Base-by-base conservation (phyloP, 331 rosid species). In the Rhamnella rubrinervis region DNA sequence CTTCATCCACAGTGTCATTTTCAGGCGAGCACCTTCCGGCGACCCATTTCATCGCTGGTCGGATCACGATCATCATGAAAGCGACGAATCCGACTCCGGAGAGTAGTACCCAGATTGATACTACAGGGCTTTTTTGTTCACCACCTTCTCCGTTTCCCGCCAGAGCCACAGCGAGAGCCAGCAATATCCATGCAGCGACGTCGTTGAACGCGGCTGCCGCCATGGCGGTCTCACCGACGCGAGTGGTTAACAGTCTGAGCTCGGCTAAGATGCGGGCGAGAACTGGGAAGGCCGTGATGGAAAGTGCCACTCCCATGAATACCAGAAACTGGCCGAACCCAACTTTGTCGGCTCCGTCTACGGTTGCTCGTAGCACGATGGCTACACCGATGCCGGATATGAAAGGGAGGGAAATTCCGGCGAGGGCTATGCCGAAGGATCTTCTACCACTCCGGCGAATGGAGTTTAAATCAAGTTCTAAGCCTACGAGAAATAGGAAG, bases 251-350 rank as follows among this genome's bases (percentile, higher is more conserved):
- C 12, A 92, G 89, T 39, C 88, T 89, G 41, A 92, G 90, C 83
- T 92, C 96, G 0, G 98, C 98, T 9, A 92, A 77, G 71, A 92
- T 92, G 19, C 98, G 91, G 3, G 96, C 93, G 0, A 92, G 89
- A 2, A 89, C 96, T 0, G 98, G 98, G 64, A 92, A 89, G 21
- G 98, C 96, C 8, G 96, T 92, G 74, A 92, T 88, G 70, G 96
- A 92, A 11, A 92, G 85, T 0, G 98, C 84, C 1, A 89, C 96
- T 0, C 96, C 98, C 91, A 89, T 89, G 88, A 92, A 92, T 18
- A 92, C 87, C 6, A 92, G 8, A 74, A 86, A 88, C 47, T 86
- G 90, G 6, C 65, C 78, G 73, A 63, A 89, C 0, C 95, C 96
- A 6, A 35, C 89, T 7, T 80, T 61, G 19, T 92, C 92, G 15